Base-by-base conservation (phyloP, 305 asterid genomes). In the Vinca major region DNA sequence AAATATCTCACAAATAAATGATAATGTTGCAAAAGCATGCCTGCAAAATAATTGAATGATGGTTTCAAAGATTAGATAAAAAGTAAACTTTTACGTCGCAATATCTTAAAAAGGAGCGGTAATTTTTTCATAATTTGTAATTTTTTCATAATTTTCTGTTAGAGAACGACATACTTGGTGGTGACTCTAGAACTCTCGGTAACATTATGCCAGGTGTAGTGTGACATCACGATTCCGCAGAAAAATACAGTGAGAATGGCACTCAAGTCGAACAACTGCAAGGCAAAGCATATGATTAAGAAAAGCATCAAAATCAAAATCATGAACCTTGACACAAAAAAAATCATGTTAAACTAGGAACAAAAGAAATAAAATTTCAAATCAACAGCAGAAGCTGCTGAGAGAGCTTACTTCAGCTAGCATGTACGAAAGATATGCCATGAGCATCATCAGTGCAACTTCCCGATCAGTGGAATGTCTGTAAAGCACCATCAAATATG, bases 391-490 rank as follows among this genome's bases (percentile, higher is more conserved):
- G 33, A 26, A 26, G 33, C 33, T 26, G 33, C 1, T 26, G 33
- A 26, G 65, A 73, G 72, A 55, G 80, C 97, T 80, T 85, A 93
- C 99, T 81, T 93, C 99, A 66, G 99, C 86, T 71, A 91, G 75
- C 96, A 89, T 88, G 80, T 93, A 93, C 19, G 99, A 93, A 68
- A 93, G 89, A 77, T 91, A 93, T 51, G 99, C 91, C 99, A 94
- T 89, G 60, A 91, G 96, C 81, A 94, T 89, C 99, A 94, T 89
- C 73, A 93, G 81, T 67, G 99, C 99, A 61, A 93, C 93, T 86
- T 93, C 99, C 53, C 97, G 97, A 80, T 93, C 99, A 66, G 99
- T 93, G 50, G 97, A 91, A 75, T 93, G 99, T 85, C 99, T 93
- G 88, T 50, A 74, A 67, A 65, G 72, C 50, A 80, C 65, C 58